Base-by-base conservation (phyloP, 495 filamentous ascomycete genomes). In the Penicillium angulare region DNA sequence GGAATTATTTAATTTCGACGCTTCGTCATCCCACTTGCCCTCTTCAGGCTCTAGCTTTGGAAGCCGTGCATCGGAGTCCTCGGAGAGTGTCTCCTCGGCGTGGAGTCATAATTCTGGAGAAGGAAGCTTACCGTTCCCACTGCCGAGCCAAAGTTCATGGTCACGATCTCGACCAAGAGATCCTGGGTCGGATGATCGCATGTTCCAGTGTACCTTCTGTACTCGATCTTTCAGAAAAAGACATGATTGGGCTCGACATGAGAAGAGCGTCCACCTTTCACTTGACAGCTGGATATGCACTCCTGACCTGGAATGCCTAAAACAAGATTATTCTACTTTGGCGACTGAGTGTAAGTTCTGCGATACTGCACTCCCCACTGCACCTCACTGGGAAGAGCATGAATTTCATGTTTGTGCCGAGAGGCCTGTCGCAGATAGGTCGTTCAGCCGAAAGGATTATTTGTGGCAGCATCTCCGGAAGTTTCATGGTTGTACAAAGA, bases 381-480 rank as follows among this genome's bases (percentile, higher is more conserved):
- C 77, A 2, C 75, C 77, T 2, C 89, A 92, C 58, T 68, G 83
- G 17, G 86, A 88, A 45, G 74, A 68, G 6, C 89, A 93, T 66
- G 88, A 89, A 56, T 85, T 87, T 64, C 74, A 77, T 3, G 64
- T 81, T 15, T 93, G 89, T 57, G 81, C 81, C 31, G 81, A 83
- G 50, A 81, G 85, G 32, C 80, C 85, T 0, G 45, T 79, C 1
- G 69, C 77, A 31, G 84, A 88, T 43, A 79, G 89, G 1, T 87
- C 87, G 0, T 95, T 92, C 60, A 89, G 86, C 44, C 80, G 89
- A 13, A 95, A 92, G 67, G 89, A 95, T 59, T 87, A 95, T 61
- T 72, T 95, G 2, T 79, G 85, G 44, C 89, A 95, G 60, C 89
- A 95, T 61, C 68, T 95, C 17, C 82, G 86, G 34, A 81, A 92